phyloP scores from a whole-genome alignment of 805 yeast species.

The Dipodascopsis uninucleata region DNA sequence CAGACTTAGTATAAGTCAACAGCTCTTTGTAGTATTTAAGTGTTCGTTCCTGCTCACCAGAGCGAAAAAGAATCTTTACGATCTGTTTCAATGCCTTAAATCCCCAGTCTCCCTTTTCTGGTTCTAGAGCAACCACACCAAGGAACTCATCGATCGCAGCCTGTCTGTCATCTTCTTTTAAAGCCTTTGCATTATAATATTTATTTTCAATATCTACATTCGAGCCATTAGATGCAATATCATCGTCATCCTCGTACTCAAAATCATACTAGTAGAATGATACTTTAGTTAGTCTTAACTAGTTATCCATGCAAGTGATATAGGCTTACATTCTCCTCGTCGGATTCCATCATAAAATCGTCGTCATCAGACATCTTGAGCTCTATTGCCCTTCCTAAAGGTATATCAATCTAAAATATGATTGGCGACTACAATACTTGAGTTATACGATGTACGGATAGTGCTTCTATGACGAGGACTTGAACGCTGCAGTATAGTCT shows the following conservation, averaged over 20 bases:
- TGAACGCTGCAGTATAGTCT: too few species aligned
- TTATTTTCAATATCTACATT: constrained; percentile 35
- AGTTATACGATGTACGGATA: too few species aligned
- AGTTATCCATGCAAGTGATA: background rate
- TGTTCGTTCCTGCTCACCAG: constrained; percentile 26
- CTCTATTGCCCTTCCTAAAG: too few species aligned
- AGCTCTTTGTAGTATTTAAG: constrained; percentile 29
- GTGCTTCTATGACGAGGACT: too few species aligned
- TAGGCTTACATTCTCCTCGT: constrained; percentile 36
- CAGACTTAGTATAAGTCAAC: constrained; percentile 25
- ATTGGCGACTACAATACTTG: too few species aligned
- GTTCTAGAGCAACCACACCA: constrained; percentile 30
- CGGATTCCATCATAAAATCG: constrained; percentile 41
- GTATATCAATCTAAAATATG: too few species aligned
- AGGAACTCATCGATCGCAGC: constrained; percentile 35
- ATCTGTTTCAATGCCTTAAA: constrained; percentile 38
- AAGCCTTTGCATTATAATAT: constrained; percentile 40
- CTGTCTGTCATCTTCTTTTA: constrained; percentile 34
- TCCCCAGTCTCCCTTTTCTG: constrained; percentile 34
- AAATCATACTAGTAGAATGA: constrained; percentile 35
- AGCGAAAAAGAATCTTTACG: constrained; percentile 34
- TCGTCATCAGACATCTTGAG: too few species aligned
- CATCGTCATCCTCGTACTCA: constrained; percentile 40
- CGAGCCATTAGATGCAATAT: constrained; percentile 31
- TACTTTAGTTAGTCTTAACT: constrained; percentile 4